Evolutionary conservation across 148 eudicot species (phyloP).

Genomic region (Rhododendron molle): DNA sequence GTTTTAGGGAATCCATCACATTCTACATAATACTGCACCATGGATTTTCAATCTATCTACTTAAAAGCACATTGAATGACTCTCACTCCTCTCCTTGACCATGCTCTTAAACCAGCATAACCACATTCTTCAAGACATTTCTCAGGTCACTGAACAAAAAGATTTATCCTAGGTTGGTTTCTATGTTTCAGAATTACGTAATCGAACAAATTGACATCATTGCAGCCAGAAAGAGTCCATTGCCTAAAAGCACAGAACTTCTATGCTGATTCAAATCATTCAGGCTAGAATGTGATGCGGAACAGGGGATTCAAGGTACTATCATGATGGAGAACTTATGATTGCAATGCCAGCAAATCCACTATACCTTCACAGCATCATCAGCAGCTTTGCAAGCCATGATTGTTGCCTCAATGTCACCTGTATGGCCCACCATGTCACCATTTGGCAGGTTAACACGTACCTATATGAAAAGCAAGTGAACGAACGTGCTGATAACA

Average conservation of each 20-base stretch:
- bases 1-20: neutral
- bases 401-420: constrained; percentile 79
- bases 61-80: neutral
- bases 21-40: neutral
- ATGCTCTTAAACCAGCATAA: neutral
- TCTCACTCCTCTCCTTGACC: neutral
- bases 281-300: neutral
- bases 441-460: constrained; percentile 68
- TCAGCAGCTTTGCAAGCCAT: constrained; percentile 88
- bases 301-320: neutral
- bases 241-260: neutral
- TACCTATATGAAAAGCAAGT: neutral
- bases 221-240: neutral
- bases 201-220: neutral
- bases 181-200: neutral
- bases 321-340: neutral
- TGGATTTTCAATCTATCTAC: neutral
- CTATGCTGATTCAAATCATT: neutral
- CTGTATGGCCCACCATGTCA: constrained; percentile 96
- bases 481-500: neutral
- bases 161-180: neutral
- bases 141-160: neutral
- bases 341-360: neutral
- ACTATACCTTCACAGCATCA: constrained; percentile 74
- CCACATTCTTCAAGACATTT: neutral